phyloP scores from a whole-genome alignment of 768 basidiomycete species.

The Boletus huronensis region DNA sequence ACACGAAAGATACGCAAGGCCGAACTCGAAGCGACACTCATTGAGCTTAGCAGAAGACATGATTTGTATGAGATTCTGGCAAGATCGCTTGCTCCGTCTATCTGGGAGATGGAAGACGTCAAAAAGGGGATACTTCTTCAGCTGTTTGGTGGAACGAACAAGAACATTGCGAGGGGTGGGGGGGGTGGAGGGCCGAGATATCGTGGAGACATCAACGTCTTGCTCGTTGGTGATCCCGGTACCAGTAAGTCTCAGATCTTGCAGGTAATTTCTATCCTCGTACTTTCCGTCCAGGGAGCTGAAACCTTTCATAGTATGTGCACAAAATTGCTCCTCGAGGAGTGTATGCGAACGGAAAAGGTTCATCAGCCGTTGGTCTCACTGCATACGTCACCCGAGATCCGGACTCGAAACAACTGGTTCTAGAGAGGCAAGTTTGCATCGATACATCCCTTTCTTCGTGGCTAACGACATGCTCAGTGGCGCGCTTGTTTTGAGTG shows the following conservation, averaged over 20 bases:
- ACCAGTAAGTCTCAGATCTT: constrained; percentile 95
- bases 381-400: constrained; percentile 98
- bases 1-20: constrained; percentile 44
- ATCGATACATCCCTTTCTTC: background rate
- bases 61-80: constrained; percentile 88
- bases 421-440: constrained; percentile 80
- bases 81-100: constrained; percentile 85
- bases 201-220: constrained; percentile 95
- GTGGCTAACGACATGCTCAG: constrained; percentile 36
- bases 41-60: constrained; percentile 64
- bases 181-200: constrained; percentile 96
- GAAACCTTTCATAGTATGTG: constrained; percentile 65
- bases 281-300: background rate
- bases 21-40: constrained; percentile 77
- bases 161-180: constrained; percentile 87
- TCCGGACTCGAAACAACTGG: constrained; percentile 96
- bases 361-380: constrained; percentile 96
- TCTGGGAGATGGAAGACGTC: constrained; percentile 98
- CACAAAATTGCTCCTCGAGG: constrained; percentile 98
- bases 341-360: constrained; percentile 96
- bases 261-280: constrained; percentile 48
- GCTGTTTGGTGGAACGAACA: constrained; percentile 97
- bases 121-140: constrained; percentile 98
- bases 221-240: constrained; percentile 97
- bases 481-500: constrained; percentile 90